Evolutionary conservation across 2,329 filamentous ascomycete species (phyloP).

Genomic region (Dactylella cylindrospora): DNA sequence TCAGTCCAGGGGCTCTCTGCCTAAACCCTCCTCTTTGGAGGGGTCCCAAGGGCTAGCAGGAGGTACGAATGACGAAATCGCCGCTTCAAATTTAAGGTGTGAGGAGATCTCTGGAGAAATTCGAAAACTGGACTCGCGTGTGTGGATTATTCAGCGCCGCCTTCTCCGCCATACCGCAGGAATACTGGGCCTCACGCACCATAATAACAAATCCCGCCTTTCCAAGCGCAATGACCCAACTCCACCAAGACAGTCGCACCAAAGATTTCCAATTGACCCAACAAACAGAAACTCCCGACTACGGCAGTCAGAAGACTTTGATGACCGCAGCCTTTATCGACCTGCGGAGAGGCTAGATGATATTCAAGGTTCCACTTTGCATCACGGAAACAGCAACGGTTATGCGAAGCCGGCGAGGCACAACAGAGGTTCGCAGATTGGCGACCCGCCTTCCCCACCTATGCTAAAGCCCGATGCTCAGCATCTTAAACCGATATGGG

Average conservation of each 20-base stretch:
- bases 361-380: conserved; percentile 45
- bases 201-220: conserved; percentile 52
- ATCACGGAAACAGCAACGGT: too few species aligned
- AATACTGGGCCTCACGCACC: conserved; percentile 86
- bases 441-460: too few species aligned
- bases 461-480: too few species aligned
- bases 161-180: conserved; percentile 89
- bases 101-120: conserved; percentile 81
- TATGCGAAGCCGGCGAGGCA: too few species aligned
- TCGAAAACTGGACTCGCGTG: conserved; percentile 73
- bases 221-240: background rate
- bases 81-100: conserved; percentile 74
- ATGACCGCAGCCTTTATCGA: conserved; percentile 73
- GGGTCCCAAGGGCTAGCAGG: background rate
- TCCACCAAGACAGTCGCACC: conserved; percentile 1
- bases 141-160: conserved; percentile 71
- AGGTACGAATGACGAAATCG: conserved; percentile 62
- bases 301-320: conserved; percentile 65
- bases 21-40: background rate
- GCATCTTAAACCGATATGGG: too few species aligned
- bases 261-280: background rate
- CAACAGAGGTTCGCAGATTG: too few species aligned
- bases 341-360: conserved; percentile 67
- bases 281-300: too few species aligned
- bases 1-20: conserved; percentile 58